phyloP scores from a whole-genome alignment of 257 asterid species.

The Capsicum chinense region DNA sequence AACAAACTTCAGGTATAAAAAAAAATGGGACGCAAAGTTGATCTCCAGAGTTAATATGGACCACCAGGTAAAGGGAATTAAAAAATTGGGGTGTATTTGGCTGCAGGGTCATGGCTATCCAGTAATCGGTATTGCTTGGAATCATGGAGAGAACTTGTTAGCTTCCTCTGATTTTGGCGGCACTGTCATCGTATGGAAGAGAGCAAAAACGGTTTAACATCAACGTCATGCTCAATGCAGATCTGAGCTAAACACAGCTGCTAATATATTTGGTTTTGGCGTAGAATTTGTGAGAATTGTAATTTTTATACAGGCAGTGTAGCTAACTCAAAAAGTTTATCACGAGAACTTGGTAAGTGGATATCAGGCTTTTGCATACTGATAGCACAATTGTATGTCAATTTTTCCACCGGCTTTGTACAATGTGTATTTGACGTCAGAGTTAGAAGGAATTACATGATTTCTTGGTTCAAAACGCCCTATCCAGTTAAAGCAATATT shows the following conservation, averaged over 20 bases:
- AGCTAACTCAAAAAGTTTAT: background rate
- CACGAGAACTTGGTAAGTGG: background rate
- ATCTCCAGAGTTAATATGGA: background rate
- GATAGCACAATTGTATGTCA: constrained; percentile 3
- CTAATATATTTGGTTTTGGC: background rate
- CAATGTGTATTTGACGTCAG: constrained; percentile 12
- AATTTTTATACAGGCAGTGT: background rate
- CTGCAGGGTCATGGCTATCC: constrained; percentile 93
- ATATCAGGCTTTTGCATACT: constrained; percentile 10
- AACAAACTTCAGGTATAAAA: constrained; percentile 88
- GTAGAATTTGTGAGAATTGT: constrained; percentile 2
- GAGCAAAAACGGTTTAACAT: constrained; percentile 66
- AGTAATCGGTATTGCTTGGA: constrained; percentile 95
- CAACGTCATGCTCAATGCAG: background rate
- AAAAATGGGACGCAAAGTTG: background rate
- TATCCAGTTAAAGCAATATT: background rate
- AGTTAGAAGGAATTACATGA: background rate
- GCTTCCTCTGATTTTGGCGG: constrained; percentile 99
- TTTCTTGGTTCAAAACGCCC: background rate
- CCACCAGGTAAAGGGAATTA: background rate
- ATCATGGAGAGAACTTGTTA: constrained; percentile 87
- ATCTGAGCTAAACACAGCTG: background rate
- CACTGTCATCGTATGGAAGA: constrained; percentile 94
- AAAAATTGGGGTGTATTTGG: constrained; percentile 18
- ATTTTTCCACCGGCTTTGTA: constrained; percentile 15